Evolutionary conservation across 352 stramenopile genomes (phyloP).

Genomic region (Globisporangium paroecandrum): DNA sequence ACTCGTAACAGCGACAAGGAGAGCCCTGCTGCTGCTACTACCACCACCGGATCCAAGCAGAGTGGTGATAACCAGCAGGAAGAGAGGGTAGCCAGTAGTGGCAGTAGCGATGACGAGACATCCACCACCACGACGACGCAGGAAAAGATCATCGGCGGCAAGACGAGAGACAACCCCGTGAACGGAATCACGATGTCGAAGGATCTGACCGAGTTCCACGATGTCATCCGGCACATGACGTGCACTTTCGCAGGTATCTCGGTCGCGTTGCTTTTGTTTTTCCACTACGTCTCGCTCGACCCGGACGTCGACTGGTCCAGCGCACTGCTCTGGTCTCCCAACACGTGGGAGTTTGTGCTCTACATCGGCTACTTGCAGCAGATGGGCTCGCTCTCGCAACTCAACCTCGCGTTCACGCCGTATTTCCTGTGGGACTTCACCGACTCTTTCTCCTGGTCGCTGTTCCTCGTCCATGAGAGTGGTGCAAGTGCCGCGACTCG

Average conservation of each 20-base stretch:
- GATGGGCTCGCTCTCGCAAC: constrained; percentile 55
- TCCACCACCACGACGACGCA: neutral
- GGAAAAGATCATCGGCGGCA: constrained; percentile 41
- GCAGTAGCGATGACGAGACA: neutral
- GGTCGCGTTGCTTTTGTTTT: constrained; percentile 53
- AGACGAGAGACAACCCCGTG: constrained; percentile 40
- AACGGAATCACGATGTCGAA: constrained; percentile 43
- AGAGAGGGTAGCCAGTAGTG: neutral
- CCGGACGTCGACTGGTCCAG: constrained; percentile 35
- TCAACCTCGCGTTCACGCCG: constrained; percentile 54
- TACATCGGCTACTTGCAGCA: constrained; percentile 70
- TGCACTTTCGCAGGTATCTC: constrained; percentile 62
- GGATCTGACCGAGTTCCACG: constrained; percentile 37
- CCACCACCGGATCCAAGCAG: neutral
- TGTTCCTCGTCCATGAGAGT: constrained; percentile 42
- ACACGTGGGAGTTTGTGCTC: constrained; percentile 73
- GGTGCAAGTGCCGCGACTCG: constrained; percentile 16
- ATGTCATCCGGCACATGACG: constrained; percentile 45
- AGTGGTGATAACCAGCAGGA: neutral
- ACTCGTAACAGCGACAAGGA: constrained; percentile 9
- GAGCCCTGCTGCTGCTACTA: neutral
- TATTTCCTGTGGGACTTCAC: constrained; percentile 71
- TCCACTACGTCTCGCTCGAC: constrained; percentile 63
- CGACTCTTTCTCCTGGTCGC: constrained; percentile 67
- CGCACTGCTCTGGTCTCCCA: constrained; percentile 46